Base-by-base conservation (phyloP, 2,329 filamentous ascomycete species). In the Pseudopithomyces chartarum region DNA sequence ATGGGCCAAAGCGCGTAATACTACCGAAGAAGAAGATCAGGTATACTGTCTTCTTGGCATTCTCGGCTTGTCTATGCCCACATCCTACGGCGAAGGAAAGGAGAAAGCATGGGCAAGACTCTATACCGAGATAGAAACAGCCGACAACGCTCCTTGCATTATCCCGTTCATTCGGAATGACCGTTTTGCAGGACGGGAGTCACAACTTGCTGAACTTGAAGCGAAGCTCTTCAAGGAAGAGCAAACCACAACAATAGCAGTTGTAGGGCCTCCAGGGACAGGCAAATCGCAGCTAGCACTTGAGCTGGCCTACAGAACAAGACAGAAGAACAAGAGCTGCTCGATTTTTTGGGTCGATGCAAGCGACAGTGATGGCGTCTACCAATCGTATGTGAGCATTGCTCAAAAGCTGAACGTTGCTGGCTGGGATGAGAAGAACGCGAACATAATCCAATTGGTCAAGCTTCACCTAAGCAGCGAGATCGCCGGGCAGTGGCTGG, bases 291-390 rank as follows among this genome's bases (percentile, higher is more conserved):
- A 43, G 39, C 39, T 43, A 7, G 39, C 39, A 20, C 39, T 43
- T 20, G 19, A 43, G 39, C 7, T 22, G 20, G 39, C 39, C 4
- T n/a, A 43, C 19, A 19, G 6, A 43, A 43, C 19, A 43, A 43
- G 19, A n/a, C 19, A 43, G 19, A 20, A 20, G 7, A 43, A 7
- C 39, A 43, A 22, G 7, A 23, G 15, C 39, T 43, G 39, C 39
- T 43, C 39, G 39, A 20, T 43, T 20, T 76, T 82, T 56, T 83
- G 77, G 80, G 68, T 82, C 3, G 72, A 77, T 4, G 78, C 74
- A 6, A 66, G 71, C 23, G 78, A 75, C 55, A 56, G 61, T 13
- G 73, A 70, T 12, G 76, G 64, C 52, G 74, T 82, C 54, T 67
- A 80, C 33, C 71, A 78, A 52, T 76, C 76, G 12, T 66, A 61